Evolutionary conservation across 768 basidiomycete species (phyloP), one percentile per base, ranked within the genome.

Genomic region (Sarcomyxa edulis): DNA sequence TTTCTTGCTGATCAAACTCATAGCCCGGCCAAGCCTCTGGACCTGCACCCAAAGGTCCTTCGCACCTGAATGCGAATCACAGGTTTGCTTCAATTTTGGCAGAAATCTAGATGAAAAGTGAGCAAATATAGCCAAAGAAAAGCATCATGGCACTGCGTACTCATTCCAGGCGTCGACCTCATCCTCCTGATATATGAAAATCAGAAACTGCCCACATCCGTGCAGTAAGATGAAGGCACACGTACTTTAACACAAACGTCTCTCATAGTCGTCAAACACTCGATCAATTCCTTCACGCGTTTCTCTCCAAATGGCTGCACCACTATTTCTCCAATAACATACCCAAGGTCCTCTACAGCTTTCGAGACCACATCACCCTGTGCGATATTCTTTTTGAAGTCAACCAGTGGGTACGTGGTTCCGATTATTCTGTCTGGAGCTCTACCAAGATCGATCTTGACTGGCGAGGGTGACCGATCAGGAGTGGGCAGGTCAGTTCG

Each of bases 151-250:
- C 22, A 19, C 36, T 11, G 65, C 74, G 48, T 47, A 84, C 82
- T 52, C 60, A 59, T 92, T 91, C 88, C 88, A 92, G 22, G 74
- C 74, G 31, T 84, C 82, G 25, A 90, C 75, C 56, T 91, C 86
- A 56, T 90, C 85, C 61, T 90, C 84, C 78, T 88, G 47, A 19
- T 38, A 5, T 15, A 27, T 18, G 14, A 35, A 21, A 10, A 32
- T 44, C 22, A 16, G 7, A 34, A 9, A 26, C n/a, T 35, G 19
- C 15, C 20, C 11, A n/a, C n/a, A n/a, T n/a, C n/a, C n/a, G n/a
- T n/a, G n/a, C n/a, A n/a, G n/a, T n/a, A 20, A 26, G 22, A 37
- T 15, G 8, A 29, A 27, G 16, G 23, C 30, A 20, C 19, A 53
- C 73, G 34, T 43, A 83, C 84, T 63, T 69, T 70, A 46, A 88